phyloP scores from a whole-genome alignment of 2,329 filamentous ascomycete species.

The Coniosporium tulheliwenetii region DNA sequence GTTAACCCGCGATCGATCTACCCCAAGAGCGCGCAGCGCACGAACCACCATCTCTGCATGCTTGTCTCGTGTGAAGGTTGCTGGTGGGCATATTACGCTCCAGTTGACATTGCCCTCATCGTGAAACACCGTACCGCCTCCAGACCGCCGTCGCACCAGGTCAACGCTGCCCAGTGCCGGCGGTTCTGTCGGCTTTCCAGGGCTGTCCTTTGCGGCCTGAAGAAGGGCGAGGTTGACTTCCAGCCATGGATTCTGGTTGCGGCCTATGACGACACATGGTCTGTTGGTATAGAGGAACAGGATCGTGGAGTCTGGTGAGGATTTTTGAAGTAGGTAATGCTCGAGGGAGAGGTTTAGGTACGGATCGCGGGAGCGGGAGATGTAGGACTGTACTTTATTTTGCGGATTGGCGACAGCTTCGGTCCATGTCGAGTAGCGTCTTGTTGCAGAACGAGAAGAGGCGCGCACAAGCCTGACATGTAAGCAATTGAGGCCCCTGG shows the following conservation, averaged over 20 bases:
- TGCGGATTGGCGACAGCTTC: background rate
- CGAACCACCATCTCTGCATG: slow-evolving; percentile 87
- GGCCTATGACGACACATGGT: slow-evolving; percentile 78
- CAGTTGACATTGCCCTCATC: slow-evolving; percentile 90
- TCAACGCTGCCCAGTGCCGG: slow-evolving; percentile 29
- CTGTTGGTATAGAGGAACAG: slow-evolving; percentile 80
- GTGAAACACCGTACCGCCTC: slow-evolving; percentile 89
- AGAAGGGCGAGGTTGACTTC: slow-evolving; percentile 65
- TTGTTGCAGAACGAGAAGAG: too few species aligned
- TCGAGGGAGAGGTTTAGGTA: slow-evolving; percentile 90
- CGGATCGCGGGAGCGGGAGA: slow-evolving; percentile 47
- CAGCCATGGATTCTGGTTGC: slow-evolving; percentile 96
- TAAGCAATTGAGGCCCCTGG: too few species aligned
- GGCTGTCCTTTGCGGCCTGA: slow-evolving; percentile 18
- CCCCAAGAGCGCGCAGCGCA: slow-evolving; percentile 50
- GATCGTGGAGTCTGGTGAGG: slow-evolving; percentile 55
- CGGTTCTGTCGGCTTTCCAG: slow-evolving; percentile 14
- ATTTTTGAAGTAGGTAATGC: slow-evolving; percentile 69
- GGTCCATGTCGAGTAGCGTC: background rate
- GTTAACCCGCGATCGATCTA: slow-evolving; percentile 57
- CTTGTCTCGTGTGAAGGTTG: slow-evolving; percentile 63
- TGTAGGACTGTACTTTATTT: slow-evolving; percentile 24
- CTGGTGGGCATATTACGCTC: slow-evolving; percentile 71
- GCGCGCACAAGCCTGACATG: too few species aligned
- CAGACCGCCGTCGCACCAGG: slow-evolving; percentile 71